Evolutionary conservation across 2,329 filamentous ascomycete genomes (phyloP).

Genomic region (Westerdykella ornata): DNA sequence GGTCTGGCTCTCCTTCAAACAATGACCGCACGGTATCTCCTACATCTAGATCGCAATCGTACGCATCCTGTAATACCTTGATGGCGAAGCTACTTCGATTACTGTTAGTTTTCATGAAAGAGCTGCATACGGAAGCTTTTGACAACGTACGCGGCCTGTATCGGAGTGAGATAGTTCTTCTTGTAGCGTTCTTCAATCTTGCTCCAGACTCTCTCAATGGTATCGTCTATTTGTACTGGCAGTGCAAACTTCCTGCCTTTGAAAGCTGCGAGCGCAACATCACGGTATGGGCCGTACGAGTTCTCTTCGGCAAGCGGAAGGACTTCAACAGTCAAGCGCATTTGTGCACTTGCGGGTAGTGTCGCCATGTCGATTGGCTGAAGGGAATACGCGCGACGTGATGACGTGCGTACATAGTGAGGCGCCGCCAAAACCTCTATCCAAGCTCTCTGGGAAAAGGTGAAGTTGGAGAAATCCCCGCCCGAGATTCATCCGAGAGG

Average conservation of each 20-base stretch:
- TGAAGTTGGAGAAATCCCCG: no score
- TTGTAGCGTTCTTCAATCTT: conserved; percentile 30
- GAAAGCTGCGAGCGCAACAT: conserved; percentile 16
- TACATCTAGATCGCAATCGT: conserved; percentile 34
- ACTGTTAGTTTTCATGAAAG: conserved; percentile 2
- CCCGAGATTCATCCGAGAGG: no score
- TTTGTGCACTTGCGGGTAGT: conserved; percentile 7
- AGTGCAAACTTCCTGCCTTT: conserved; percentile 33
- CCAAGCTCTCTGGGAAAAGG: background rate
- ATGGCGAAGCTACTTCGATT: conserved; percentile 24
- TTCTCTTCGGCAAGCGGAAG: conserved; percentile 21
- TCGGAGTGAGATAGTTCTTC: conserved; percentile 26
- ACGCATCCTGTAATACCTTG: conserved; percentile 33
- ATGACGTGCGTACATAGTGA: conserved; percentile 4
- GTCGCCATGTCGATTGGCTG: conserved; percentile 3
- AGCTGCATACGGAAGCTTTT: no score
- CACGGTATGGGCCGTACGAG: conserved; percentile 13
- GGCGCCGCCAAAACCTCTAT: conserved; percentile 1
- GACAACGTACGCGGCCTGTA: conserved; percentile 16
- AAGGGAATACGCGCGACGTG: background rate
- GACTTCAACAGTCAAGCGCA: conserved; percentile 28
- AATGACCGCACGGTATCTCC: conserved; percentile 31
- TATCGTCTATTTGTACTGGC: conserved; percentile 23
- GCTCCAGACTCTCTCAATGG: conserved; percentile 26
- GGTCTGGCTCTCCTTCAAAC: conserved; percentile 26